phyloP scores from a whole-genome alignment of 495 filamentous ascomycete genomes.

The Clavariopsis aquatica region DNA sequence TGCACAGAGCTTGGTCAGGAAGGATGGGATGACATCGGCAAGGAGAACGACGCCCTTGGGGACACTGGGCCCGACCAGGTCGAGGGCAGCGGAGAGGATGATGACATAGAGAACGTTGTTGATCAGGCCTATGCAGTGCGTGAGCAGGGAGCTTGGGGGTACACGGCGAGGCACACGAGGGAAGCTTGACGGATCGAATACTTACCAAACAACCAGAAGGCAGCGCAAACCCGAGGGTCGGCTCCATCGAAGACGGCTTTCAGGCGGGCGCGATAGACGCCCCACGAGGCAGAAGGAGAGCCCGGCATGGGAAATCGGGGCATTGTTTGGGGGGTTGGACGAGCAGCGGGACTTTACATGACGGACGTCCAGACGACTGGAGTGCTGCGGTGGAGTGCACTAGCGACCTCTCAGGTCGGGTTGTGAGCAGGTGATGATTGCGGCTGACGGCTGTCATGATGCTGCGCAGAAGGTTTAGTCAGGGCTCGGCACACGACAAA shows the following conservation, averaged over 20 bases:
- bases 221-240: constrained; percentile 70
- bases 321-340: constrained; percentile 13
- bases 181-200: no score
- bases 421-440: neutral
- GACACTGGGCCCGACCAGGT: constrained; percentile 81
- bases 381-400: neutral
- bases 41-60: constrained; percentile 93
- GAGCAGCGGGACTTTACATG: neutral
- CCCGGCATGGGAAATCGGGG: constrained; percentile 68
- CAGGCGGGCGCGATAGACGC: constrained; percentile 66
- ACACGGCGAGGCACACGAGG: neutral
- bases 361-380: neutral
- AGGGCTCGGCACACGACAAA: no score
- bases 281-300: constrained; percentile 72
- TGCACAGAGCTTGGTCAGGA: constrained; percentile 80
- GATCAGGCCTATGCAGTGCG: constrained; percentile 67
- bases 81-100: constrained; percentile 91
- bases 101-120: constrained; percentile 99
- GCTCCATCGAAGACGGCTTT: constrained; percentile 63
- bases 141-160: neutral
- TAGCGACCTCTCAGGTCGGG: no score
- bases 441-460: neutral
- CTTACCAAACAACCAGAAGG: constrained; percentile 93
- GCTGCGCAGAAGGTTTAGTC: no score
- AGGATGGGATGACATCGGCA: constrained; percentile 86